These are phyloP conservation scores for Exophiala aquamarina DNA, from an alignment of 2,329 filamentous ascomycete genomes.

Conservation along the genomic window DNA sequence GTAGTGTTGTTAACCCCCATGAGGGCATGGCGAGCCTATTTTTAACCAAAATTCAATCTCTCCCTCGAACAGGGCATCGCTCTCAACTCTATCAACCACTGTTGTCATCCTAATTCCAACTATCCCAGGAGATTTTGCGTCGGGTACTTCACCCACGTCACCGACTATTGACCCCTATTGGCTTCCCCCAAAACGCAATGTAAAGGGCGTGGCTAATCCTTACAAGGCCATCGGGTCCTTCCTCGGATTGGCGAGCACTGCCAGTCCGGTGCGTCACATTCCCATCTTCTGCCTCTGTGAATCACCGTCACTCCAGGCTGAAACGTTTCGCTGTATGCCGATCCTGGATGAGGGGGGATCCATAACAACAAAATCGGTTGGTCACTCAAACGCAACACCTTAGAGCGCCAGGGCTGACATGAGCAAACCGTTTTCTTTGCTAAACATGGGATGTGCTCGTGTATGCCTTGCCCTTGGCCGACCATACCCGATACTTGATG, in stretches of 20 bases:
- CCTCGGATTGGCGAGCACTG: conserved; percentile 6
- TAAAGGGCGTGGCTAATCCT: conserved; percentile 8
- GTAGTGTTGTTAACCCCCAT: too few species aligned
- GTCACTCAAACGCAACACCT: too few species aligned
- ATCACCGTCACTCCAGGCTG: conserved; percentile 17
- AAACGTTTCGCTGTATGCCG: conserved; percentile 16
- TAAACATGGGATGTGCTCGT: too few species aligned
- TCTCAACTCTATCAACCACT: neutral
- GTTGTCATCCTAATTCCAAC: too few species aligned
- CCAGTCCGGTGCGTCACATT: conserved; percentile 18
- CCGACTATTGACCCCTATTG: too few species aligned
- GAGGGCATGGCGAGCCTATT: neutral
- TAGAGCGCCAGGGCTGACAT: neutral
- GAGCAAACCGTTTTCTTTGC: too few species aligned
- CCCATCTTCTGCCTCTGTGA: conserved; percentile 13
- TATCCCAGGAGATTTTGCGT: too few species aligned
- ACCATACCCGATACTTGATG: conserved; percentile 15
- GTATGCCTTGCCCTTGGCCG: conserved; percentile 23
- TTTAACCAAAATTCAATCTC: conserved; percentile 2
- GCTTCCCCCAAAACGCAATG: neutral
- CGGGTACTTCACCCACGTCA: too few species aligned
- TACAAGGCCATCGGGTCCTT: conserved; percentile 4
- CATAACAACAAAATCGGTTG: too few species aligned
- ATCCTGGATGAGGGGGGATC: neutral
- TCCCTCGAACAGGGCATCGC: neutral